Conservation (phyloP, 2,329 filamentous ascomycete species). For the Aspergillus sojae region DNA sequence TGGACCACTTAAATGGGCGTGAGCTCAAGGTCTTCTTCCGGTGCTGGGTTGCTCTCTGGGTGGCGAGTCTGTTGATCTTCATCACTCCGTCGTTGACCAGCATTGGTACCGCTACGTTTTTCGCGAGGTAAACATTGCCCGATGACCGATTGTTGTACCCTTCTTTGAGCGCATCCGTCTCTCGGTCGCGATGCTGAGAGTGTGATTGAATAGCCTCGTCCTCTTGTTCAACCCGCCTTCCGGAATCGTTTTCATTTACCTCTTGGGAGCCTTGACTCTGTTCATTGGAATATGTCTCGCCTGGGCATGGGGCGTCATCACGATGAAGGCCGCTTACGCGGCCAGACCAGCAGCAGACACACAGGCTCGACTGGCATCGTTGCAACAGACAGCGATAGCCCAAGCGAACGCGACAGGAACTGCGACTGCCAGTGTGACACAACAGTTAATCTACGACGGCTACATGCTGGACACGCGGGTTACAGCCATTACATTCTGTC, state of each 20-base stretch:
- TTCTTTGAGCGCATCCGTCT: neutral
- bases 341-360: constrained; percentile 45
- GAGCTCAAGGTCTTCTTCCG: constrained; percentile 53
- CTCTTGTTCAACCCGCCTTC: constrained; percentile 51
- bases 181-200: neutral
- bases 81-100: constrained; percentile 46
- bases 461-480: constrained; percentile 54
- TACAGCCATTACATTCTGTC: constrained; percentile 36
- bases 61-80: constrained; percentile 50
- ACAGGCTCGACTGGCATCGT: constrained; percentile 33
- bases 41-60: constrained; percentile 52
- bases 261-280: constrained; percentile 48
- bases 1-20: constrained; percentile 51
- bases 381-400: constrained; percentile 36
- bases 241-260: constrained; percentile 50
- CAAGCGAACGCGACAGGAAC: constrained; percentile 40
- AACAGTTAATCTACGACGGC: constrained; percentile 47
- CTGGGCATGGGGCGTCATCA: constrained; percentile 55
- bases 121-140: constrained; percentile 29
- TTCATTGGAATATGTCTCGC: constrained; percentile 51
- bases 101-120: constrained; percentile 52
- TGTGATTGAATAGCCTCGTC: constrained; percentile 31
- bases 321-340: constrained; percentile 53
- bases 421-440: constrained; percentile 30
- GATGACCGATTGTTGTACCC: neutral